Conservation (phyloP, 352 stramenopile species). For the Phytophthora capsici region DNA sequence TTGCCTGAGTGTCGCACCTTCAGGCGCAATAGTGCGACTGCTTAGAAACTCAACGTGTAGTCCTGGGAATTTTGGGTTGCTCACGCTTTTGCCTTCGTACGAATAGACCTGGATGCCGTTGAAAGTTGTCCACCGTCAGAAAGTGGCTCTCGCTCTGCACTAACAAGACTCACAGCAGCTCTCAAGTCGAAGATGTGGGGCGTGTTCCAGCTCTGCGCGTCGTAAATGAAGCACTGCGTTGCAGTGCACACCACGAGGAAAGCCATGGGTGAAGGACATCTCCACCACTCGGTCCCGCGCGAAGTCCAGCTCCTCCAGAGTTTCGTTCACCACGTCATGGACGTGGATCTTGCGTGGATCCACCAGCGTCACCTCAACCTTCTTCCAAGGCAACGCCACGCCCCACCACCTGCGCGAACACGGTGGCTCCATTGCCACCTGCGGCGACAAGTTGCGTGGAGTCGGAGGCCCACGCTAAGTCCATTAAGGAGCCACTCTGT, state of each 20-base stretch:
- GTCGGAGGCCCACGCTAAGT: slow-evolving; percentile 90
- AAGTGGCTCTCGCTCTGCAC: slow-evolving; percentile 91
- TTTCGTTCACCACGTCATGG: slow-evolving; percentile 91
- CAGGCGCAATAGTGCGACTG: slow-evolving; percentile 81
- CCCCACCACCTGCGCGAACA: slow-evolving; percentile 92
- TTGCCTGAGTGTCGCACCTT: slow-evolving; percentile 87
- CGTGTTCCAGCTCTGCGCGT: slow-evolving; percentile 92
- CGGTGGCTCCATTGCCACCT: slow-evolving; percentile 84
- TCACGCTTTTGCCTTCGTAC: slow-evolving; percentile 92
- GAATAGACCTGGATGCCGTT: slow-evolving; percentile 92
- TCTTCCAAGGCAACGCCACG: slow-evolving; percentile 88
- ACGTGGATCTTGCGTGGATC: slow-evolving; percentile 90
- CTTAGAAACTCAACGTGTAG: slow-evolving; percentile 92
- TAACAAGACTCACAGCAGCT: slow-evolving; percentile 85
- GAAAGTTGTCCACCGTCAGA: slow-evolving; percentile 90
- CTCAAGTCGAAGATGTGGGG: slow-evolving; percentile 93
- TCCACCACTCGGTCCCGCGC: slow-evolving; percentile 92
- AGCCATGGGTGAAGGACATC: slow-evolving; percentile 91
- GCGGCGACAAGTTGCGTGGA: slow-evolving; percentile 91
- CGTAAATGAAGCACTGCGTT: slow-evolving; percentile 95
- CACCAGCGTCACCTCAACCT: slow-evolving; percentile 86
- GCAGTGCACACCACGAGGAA: slow-evolving; percentile 93
- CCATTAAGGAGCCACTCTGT: slow-evolving; percentile 86
- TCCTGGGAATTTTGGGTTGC: slow-evolving; percentile 85
- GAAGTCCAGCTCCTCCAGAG: slow-evolving; percentile 93